Evolutionary conservation across 225 moss, liverwort and hornwort genomes (phyloP), one percentile per base, ranked within the genome.

Genomic region (Neckera pumila): DNA sequence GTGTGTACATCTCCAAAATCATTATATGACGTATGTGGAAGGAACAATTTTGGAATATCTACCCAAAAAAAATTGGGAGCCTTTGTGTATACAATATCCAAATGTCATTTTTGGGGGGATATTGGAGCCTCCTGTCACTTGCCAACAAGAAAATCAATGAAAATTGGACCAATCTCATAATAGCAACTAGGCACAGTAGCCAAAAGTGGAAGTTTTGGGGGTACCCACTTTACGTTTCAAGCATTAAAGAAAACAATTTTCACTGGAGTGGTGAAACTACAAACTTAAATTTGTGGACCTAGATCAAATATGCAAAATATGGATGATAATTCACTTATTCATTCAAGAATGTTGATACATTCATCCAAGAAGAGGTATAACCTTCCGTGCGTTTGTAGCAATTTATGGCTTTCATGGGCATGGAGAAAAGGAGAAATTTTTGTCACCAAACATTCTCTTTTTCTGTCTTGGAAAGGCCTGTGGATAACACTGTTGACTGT

Each of bases 271-370:
- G 28, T 6, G 45, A 72, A 43, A 2, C 6, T 72, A 47, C 47
- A 13, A 12, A 2, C 2, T 2, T 8, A 12, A 3, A 3, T 0
- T 8, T 1, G 33, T 8, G 7, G 20, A 8, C 4, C 13, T 13
- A 0, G 8, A 76, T 76, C 21, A 51, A 76, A 33, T 13, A 76
- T 33, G 21, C 4, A 33, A 51, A 49, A 75, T 2, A 10, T 7
- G 49, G 20, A 49, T 7, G 7, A 49, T 49, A 3, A 7, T 49
- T 12, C 2, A 12, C 7, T 31, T 19, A 11, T 31, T 75, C 75
- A 75, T 75, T 11, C 4, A 12, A 12, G 6, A 49, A 13, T 33
- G 51, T 20, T 47, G 47, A 8, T 33, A 7, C 75, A 20, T 51
- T 21, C 75, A 33, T 45, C 2, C 7, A 18, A 30, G 7, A 11